phyloP scores from a whole-genome alignment of 176 grass and related monocot species.

The Phyllostachys edulis region DNA sequence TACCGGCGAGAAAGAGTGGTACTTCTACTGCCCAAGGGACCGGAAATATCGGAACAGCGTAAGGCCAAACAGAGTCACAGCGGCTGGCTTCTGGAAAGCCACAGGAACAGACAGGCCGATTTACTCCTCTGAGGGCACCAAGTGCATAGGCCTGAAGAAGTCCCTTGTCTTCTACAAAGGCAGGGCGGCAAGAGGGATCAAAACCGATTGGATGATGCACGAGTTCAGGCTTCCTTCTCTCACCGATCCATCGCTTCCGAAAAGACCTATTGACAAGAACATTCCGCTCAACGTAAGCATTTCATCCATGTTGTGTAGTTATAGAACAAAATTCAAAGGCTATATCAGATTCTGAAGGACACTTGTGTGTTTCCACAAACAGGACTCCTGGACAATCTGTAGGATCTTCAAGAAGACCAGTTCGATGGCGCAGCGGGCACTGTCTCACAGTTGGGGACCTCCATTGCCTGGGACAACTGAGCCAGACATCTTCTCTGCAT shows the following conservation, averaged over 20 bases:
- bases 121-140: constrained; percentile 75
- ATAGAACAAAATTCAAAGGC: constrained; percentile 17
- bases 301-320: neutral
- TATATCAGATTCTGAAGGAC: constrained; percentile 7
- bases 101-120: constrained; percentile 96
- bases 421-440: constrained; percentile 71
- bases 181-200: constrained; percentile 82
- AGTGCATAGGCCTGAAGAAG: constrained; percentile 97
- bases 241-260: constrained; percentile 58
- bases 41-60: constrained; percentile 87
- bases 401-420: constrained; percentile 96
- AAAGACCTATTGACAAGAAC: constrained; percentile 65
- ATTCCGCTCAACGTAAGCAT: constrained; percentile 81
- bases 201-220: constrained; percentile 99
- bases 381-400: constrained; percentile 96
- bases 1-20: constrained; percentile 96
- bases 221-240: constrained; percentile 91
- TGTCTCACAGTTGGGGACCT: constrained; percentile 59
- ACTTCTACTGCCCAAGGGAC: constrained; percentile 96
- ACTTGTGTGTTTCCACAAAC: constrained; percentile 26
- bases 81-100: constrained; percentile 96
- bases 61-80: constrained; percentile 85
- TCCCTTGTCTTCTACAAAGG: constrained; percentile 98
- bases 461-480: constrained; percentile 40
- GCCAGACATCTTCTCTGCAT: constrained; percentile 39